Percentiles rank a stretch among this genome's conserved stretches.
These are phyloP conservation scores for Celoporthe dispersa DNA, from an alignment of 2,329 filamentous ascomycete genomes.

Conservation along the genomic window DNA sequence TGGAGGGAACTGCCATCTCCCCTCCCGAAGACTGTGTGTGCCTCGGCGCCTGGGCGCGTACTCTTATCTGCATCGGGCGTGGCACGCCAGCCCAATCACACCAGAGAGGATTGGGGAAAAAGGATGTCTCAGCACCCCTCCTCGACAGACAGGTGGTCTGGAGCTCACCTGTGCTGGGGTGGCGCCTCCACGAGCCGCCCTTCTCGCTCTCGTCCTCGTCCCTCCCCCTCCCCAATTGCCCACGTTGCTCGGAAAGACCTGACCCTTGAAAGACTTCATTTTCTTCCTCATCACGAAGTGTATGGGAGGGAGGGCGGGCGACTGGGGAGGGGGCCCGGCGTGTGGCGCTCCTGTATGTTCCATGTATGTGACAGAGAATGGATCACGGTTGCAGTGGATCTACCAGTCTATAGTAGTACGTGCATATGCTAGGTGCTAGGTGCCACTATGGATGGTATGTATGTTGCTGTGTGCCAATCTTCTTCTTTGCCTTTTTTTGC, in stretches of 20 bases:
- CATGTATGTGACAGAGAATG: conserved; percentile 12
- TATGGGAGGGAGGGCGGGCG: neutral
- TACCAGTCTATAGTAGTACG: neutral
- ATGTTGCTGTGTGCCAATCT: neutral
- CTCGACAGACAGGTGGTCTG: neutral
- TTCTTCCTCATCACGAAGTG: neutral
- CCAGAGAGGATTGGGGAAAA: neutral
- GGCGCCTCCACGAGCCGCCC: no score
- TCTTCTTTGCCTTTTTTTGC: neutral
- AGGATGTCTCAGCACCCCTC: conserved; percentile 6
- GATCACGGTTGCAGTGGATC: conserved; percentile 1
- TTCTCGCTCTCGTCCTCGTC: no score
- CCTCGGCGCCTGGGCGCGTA: no score
- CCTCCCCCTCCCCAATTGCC: no score
- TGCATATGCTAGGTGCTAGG: neutral
- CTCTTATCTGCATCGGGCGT: conserved; percentile 8
- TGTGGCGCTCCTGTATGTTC: conserved; percentile 1
- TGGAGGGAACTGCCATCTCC: neutral
- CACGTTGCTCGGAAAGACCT: no score
- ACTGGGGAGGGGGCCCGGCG: neutral
- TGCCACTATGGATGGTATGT: neutral
- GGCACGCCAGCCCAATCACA: conserved; percentile 11
- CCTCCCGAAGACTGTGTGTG: neutral
- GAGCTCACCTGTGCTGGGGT: neutral
- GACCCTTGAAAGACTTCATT: neutral